A percentile compares a stretch with the other conserved stretches of the same genome.
These are phyloP conservation scores for Escallonia rubra DNA, from an alignment of 129 eudicot species.

Conservation along the genomic window DNA sequence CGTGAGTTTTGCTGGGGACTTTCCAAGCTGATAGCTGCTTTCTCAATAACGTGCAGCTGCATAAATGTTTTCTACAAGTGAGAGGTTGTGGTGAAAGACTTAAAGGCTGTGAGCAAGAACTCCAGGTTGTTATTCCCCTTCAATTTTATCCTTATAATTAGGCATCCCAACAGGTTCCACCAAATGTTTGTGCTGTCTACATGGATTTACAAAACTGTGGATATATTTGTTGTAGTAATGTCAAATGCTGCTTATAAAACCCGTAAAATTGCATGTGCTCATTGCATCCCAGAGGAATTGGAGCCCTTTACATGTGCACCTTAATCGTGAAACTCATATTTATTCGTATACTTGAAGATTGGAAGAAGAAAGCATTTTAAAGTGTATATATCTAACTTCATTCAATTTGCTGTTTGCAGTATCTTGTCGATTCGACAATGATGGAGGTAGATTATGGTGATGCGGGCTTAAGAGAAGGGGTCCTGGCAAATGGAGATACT, in stretches of 20 bases:
- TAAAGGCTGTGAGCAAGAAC: slow-evolving; percentile 69
- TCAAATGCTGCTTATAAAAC: no score
- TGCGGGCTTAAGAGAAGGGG: slow-evolving; percentile 22
- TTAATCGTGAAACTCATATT: no score
- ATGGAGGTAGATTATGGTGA: slow-evolving; percentile 35
- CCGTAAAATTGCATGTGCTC: no score
- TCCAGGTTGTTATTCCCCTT: slow-evolving; percentile 50
- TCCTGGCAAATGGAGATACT: slow-evolving; percentile 22
- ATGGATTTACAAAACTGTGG: no score
- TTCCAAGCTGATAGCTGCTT: slow-evolving; percentile 2
- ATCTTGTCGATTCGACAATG: slow-evolving; percentile 49
- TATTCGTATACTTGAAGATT: no score
- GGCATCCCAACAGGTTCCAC: no score
- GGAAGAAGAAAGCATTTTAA: no score
- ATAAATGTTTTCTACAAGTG: slow-evolving; percentile 51
- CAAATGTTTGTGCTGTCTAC: no score
- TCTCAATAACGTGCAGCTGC: slow-evolving; percentile 44
- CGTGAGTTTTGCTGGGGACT: neutral
- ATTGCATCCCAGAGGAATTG: no score
- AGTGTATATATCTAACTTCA: neutral
- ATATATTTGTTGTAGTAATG: no score
- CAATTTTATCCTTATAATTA: neutral
- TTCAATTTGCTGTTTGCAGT: slow-evolving; percentile 31
- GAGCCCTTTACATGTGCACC: no score
- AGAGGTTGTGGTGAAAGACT: slow-evolving; percentile 56